A percentile compares a stretch with the other conserved stretches of the same genome.
These are phyloP conservation scores for Luvunga scandens DNA, from an alignment of 345 rosid species.

Conservation along the genomic window DNA sequence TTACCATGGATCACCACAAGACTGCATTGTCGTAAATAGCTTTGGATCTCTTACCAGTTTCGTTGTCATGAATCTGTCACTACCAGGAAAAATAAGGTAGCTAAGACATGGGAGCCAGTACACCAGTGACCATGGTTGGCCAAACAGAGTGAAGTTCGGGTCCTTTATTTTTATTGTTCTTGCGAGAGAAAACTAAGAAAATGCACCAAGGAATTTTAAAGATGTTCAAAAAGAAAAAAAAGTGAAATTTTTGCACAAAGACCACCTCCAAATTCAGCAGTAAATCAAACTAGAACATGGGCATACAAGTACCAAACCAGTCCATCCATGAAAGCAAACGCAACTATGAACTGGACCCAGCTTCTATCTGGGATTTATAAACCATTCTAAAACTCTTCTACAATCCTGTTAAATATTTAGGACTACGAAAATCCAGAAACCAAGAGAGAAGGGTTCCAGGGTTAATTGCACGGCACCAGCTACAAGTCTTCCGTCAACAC, in stretches of 20 bases:
- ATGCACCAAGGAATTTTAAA: background rate
- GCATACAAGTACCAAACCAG: constrained; percentile 27
- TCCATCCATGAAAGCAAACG: constrained; percentile 23
- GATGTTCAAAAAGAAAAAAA: background rate
- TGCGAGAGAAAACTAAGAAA: background rate
- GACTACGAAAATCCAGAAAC: constrained; percentile 32
- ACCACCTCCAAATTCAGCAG: constrained; percentile 26
- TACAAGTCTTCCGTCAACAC: constrained; percentile 24
- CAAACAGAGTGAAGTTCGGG: background rate
- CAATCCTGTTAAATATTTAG: constrained; percentile 32
- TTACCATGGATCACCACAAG: too few species aligned
- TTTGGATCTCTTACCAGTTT: too few species aligned
- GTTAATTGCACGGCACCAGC: constrained; percentile 33
- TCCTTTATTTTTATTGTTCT: constrained; percentile 20
- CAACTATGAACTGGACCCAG: constrained; percentile 25
- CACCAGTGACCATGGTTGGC: too few species aligned
- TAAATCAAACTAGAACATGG: constrained; percentile 8
- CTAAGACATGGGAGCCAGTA: too few species aligned
- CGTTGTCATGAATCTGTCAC: too few species aligned
- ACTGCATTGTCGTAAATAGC: too few species aligned
- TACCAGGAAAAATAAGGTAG: too few species aligned
- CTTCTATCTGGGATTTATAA: constrained; percentile 22
- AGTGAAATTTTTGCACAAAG: constrained; percentile 11
- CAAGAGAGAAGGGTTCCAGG: constrained; percentile 30
- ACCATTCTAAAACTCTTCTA: constrained; percentile 29